phyloP scores from a whole-genome alignment of 768 basidiomycete genomes.

The Termitomyces bulborhizus region DNA sequence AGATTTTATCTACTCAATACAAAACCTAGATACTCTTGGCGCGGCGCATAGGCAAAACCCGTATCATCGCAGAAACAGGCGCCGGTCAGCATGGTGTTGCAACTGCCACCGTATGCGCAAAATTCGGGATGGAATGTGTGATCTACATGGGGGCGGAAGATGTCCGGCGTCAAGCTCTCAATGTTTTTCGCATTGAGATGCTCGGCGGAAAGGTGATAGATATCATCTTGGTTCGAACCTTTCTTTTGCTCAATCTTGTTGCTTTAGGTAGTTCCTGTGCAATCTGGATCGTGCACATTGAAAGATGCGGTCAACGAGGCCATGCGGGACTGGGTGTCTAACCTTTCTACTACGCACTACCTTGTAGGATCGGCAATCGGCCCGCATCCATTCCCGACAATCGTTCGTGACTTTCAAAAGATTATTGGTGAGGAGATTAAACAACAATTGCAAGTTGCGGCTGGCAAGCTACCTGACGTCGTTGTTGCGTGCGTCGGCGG shows the following conservation, averaged over 20 bases:
- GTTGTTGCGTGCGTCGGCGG: slow-evolving; percentile 98
- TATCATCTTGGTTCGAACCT: neutral
- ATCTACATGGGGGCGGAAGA: slow-evolving; percentile 99
- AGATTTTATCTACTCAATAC: neutral
- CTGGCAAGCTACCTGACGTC: slow-evolving; percentile 87
- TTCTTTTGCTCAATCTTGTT: neutral
- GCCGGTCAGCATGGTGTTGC: slow-evolving; percentile 99
- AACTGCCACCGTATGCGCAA: slow-evolving; percentile 96
- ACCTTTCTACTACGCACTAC: slow-evolving; percentile 91
- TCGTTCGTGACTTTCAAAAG: slow-evolving; percentile 96
- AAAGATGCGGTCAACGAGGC: slow-evolving; percentile 99
- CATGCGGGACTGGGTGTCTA: slow-evolving; percentile 98
- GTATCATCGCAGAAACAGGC: slow-evolving; percentile 98
- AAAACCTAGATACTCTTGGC: slow-evolving; percentile 78
- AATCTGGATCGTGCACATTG: slow-evolving; percentile 89
- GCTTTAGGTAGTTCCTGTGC: slow-evolving; percentile 80
- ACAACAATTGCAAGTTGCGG: slow-evolving; percentile 61
- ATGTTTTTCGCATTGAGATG: slow-evolving; percentile 98
- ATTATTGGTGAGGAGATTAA: slow-evolving; percentile 93
- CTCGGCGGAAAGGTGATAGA: slow-evolving; percentile 77
- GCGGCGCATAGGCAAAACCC: slow-evolving; percentile 87
- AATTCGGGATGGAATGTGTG: slow-evolving; percentile 91
- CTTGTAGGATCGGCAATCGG: slow-evolving; percentile 97
- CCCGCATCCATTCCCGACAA: slow-evolving; percentile 98
- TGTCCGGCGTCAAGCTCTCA: slow-evolving; percentile 90